Base-by-base conservation (phyloP, 2,329 filamentous ascomycete species). In the Davidsoniella neocaledoniae region DNA sequence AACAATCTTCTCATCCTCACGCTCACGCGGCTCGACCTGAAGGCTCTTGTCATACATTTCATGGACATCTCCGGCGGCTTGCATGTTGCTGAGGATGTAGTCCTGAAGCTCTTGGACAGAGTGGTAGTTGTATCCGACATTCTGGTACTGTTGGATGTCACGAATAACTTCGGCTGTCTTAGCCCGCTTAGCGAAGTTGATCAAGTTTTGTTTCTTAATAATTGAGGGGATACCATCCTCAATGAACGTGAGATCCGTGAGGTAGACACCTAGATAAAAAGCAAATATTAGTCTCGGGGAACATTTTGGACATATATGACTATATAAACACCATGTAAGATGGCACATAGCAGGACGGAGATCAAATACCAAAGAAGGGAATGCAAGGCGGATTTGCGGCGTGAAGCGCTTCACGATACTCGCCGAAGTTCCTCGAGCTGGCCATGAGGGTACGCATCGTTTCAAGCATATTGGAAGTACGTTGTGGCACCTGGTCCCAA, bases 41-140 rank as follows among this genome's bases (percentile, higher is more conserved):
- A 98, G 71, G 68, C 87, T 94, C 73, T 88, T 88, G 66, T 96
- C 88, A 70, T 96, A 98, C 91, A 96, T 96, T 71, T 96, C 90
- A 64, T 96, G 88, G 55, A 98, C 91, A 63, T 96, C 90, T 48
- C 87, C 85, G 3, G 91, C 90, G 26, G 82, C 83, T 67, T 93
- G 83, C 84, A 96, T 94, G 64, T 96, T 95, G 63, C 81, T 88
- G 57, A 95, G 68, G 56, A 98, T 94, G 66, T 96, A 98, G 58
- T 96, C 88, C 63, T 96, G 90, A 56, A 98, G 71, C 66, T 96
- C 91, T 2, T 81, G 76, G 14, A 98, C 90, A 0, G 87, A 76
- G 61, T 93, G 85, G 48, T 98, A 70, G 6, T 84, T 81, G 63
- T 96, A 98, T n/a, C 87, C 87, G 54, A 94, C 86, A 59, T 94